phyloP scores from a whole-genome alignment of 2,329 filamentous ascomycete genomes.

The Podosphaera xanthii region DNA sequence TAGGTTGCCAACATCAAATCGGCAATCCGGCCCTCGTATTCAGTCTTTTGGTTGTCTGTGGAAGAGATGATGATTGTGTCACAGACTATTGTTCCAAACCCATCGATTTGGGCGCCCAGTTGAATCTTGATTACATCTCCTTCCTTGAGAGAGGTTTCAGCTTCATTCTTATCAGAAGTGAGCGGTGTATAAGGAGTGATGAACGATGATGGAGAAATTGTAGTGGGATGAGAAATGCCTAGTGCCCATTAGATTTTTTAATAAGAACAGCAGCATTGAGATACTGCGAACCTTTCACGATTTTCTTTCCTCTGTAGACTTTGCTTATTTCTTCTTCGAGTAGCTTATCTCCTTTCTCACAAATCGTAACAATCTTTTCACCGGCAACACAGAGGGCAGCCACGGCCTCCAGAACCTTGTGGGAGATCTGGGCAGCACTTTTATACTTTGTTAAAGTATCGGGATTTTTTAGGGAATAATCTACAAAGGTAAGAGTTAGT shows the following conservation, averaged over 20 bases:
- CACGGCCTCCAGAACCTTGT: conserved; percentile 83
- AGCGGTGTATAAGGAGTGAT: conserved; percentile 94
- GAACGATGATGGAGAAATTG: conserved; percentile 79
- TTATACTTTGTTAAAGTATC: conserved; percentile 98
- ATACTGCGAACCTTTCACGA: conserved; percentile 47
- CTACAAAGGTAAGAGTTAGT: conserved; percentile 22
- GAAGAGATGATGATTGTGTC: conserved; percentile 60
- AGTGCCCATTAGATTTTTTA: conserved; percentile 10
- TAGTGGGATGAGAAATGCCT: conserved; percentile 86
- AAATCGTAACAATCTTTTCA: conserved; percentile 81
- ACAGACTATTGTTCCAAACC: conserved; percentile 88
- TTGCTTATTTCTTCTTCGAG: conserved; percentile 83
- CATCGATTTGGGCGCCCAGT: conserved; percentile 95
- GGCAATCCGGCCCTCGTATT: conserved; percentile 53
- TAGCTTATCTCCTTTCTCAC: conserved; percentile 86
- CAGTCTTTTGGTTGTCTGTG: conserved; percentile 35
- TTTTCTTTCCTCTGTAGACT: conserved; percentile 97
- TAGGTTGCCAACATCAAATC: conserved; percentile 78
- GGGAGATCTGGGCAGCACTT: conserved; percentile 81
- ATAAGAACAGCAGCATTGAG: conserved; percentile 12
- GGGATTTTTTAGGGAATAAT: conserved; percentile 76
- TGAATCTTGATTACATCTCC: conserved; percentile 92
- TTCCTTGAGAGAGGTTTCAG: conserved; percentile 53
- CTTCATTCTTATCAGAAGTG: conserved; percentile 66
- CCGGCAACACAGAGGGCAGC: conserved; percentile 52